Percentiles rank a stretch among this genome's conserved stretches.
These are phyloP conservation scores for Saccharomyces jurei DNA, from an alignment of 805 yeast species.

Conservation along the genomic window DNA sequence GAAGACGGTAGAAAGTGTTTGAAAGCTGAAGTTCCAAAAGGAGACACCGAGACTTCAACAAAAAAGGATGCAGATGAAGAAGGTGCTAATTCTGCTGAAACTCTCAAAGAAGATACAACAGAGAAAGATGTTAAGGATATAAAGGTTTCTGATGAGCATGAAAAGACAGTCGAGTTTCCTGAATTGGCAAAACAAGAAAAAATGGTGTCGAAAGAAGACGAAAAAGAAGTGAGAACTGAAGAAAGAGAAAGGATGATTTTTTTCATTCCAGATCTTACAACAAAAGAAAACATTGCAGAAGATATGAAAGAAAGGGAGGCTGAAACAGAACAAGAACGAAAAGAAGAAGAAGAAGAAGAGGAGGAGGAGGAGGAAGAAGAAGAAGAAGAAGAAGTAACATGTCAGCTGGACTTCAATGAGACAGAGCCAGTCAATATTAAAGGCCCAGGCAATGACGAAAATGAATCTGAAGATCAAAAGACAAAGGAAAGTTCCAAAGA, in stretches of 20 bases:
- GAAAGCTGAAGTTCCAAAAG: background rate
- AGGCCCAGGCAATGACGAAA: background rate
- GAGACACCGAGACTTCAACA: constrained; percentile 3
- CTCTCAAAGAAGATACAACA: background rate
- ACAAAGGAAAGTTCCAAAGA: constrained; percentile 3
- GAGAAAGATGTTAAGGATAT: constrained; percentile 1
- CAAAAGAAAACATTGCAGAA: constrained; percentile 2
- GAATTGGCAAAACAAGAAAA: background rate
- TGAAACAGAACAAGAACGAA: background rate
- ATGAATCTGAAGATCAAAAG: background rate
- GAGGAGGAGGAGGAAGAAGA: background rate
- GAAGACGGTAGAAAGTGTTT: no score
- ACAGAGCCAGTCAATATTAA: background rate
- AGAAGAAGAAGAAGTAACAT: background rate
- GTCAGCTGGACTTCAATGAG: background rate
- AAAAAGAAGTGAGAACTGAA: background rate
- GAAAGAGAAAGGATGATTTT: constrained; percentile 8
- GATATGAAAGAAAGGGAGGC: background rate
- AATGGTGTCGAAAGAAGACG: background rate
- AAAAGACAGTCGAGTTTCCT: background rate
- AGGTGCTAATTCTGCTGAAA: background rate
- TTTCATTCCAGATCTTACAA: constrained; percentile 8
- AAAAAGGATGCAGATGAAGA: background rate
- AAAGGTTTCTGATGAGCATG: constrained; percentile 6
- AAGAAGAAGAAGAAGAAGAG: background rate